Conservation (phyloP, 768 basidiomycete genomes). For the Boletus rubropictus region DNA sequence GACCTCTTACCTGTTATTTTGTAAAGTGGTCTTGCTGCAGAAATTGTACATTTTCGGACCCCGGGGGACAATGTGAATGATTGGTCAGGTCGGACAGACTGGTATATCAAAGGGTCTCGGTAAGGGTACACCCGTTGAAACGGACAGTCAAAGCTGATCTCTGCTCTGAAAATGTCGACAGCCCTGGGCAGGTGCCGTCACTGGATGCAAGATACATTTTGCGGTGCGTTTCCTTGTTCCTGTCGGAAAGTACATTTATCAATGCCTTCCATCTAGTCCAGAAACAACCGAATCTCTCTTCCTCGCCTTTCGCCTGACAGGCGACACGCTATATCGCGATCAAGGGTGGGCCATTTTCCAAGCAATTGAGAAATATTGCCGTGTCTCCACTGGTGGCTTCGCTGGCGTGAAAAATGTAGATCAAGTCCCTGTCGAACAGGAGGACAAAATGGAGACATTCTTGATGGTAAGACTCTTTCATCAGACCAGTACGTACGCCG, state of each 20-base stretch:
- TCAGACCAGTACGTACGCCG: background rate
- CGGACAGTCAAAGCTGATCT: background rate
- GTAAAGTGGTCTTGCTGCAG: constrained; percentile 76
- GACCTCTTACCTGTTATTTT: background rate
- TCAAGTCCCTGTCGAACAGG: constrained; percentile 54
- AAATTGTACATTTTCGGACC: constrained; percentile 82
- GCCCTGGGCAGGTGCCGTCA: constrained; percentile 29
- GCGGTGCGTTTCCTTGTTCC: constrained; percentile 40
- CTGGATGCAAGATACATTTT: constrained; percentile 94
- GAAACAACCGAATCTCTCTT: constrained; percentile 95
- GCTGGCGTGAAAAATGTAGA: constrained; percentile 84
- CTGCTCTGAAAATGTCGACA: constrained; percentile 5
- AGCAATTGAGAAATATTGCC: constrained; percentile 80
- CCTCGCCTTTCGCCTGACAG: constrained; percentile 85
- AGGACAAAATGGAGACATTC: constrained; percentile 96
- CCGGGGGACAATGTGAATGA: constrained; percentile 49
- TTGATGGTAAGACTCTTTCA: constrained; percentile 55
- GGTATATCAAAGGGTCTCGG: constrained; percentile 88
- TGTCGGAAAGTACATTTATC: background rate
- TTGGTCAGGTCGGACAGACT: constrained; percentile 47
- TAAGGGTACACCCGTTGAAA: constrained; percentile 26
- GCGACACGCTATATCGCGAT: constrained; percentile 72
- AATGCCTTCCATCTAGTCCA: constrained; percentile 44
- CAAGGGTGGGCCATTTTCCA: constrained; percentile 88
- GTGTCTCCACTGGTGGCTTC: constrained; percentile 74